phyloP scores from a whole-genome alignment of 768 basidiomycete species.

The Suillus placidus region DNA sequence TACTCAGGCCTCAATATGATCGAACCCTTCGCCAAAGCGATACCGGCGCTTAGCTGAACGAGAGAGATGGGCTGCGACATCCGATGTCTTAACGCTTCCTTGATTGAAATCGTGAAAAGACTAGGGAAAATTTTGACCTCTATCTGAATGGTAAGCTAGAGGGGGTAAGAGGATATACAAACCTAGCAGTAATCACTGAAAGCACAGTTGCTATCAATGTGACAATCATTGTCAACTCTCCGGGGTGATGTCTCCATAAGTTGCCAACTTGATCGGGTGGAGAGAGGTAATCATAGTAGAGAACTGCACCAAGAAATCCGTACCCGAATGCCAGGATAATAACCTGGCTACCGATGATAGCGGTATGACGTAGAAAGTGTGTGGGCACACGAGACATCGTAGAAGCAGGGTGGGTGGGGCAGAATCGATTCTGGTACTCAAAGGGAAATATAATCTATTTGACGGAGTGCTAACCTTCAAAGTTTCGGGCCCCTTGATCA shows the following conservation, averaged over 20 bases:
- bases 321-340: constrained; percentile 11
- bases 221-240: constrained; percentile 10
- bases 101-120: constrained; percentile 10
- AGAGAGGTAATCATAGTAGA: constrained; percentile 4
- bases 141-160: neutral
- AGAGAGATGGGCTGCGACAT: constrained; percentile 18
- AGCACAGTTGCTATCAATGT: constrained; percentile 13
- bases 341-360: neutral
- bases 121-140: neutral
- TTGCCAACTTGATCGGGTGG: neutral
- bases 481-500: too few relatives aligned
- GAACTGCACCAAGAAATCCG: constrained; percentile 12
- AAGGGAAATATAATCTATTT: neutral
- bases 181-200: constrained; percentile 6
- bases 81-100: constrained; percentile 20
- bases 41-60: constrained; percentile 14
- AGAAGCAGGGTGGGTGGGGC: neutral
- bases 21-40: constrained; percentile 13
- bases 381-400: neutral
- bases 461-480: too few relatives aligned
- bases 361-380: neutral
- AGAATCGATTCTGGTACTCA: neutral
- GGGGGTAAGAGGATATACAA: neutral
- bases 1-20: constrained; percentile 5
- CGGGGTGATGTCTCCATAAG: constrained; percentile 7